Percentiles rank a stretch among this genome's conserved stretches.
phyloP scores from a whole-genome alignment of 2,329 filamentous ascomycete species.

The Aspergillus viridinutans region DNA sequence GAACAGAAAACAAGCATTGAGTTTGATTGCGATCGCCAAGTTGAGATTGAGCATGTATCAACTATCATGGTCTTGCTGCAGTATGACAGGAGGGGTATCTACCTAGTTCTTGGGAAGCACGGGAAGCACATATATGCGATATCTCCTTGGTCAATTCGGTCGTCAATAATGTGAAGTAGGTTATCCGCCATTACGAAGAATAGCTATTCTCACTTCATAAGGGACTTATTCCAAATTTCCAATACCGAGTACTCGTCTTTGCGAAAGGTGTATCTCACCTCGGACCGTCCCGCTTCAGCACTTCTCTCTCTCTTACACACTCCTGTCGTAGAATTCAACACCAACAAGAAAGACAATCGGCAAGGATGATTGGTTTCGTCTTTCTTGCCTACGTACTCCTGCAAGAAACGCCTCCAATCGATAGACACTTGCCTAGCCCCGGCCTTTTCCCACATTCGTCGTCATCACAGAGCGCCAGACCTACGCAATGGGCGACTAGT shows the following conservation, averaged over 20 bases:
- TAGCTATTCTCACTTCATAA: background rate
- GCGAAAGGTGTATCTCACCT: background rate
- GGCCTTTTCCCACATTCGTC: slow-evolving; percentile 4
- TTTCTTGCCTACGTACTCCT: background rate
- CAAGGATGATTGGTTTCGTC: background rate
- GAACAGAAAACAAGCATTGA: background rate
- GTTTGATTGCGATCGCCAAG: background rate
- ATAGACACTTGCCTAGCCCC: background rate
- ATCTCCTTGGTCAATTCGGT: background rate
- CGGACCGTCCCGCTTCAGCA: background rate
- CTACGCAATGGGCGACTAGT: slow-evolving; percentile 5
- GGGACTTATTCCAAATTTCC: no score
- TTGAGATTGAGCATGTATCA: background rate
- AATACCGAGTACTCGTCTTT: background rate
- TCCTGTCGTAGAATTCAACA: background rate
- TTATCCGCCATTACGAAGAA: background rate
- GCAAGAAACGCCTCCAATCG: background rate
- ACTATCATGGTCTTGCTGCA: background rate
- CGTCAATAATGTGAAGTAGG: background rate
- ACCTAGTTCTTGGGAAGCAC: no score
- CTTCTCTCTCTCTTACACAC: background rate
- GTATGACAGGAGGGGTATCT: background rate
- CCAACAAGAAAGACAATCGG: background rate
- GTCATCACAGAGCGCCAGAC: slow-evolving; percentile 2
- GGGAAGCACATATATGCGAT: background rate